Conservation (phyloP, 1,284 basidiomycete species). For the Cutaneotrichosporon cavernicola region DNA sequence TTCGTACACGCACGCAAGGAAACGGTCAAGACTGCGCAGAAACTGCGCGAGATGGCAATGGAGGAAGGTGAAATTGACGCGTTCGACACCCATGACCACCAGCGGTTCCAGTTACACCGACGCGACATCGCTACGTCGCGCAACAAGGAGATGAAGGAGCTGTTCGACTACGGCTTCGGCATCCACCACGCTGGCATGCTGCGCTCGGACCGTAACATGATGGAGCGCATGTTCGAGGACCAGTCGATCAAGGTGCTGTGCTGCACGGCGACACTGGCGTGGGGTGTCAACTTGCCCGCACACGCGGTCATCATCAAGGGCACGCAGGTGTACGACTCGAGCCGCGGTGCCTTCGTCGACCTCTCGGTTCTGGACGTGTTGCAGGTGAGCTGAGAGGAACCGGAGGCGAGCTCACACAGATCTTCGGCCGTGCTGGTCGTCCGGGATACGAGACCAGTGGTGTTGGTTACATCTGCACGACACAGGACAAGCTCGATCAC, state of each 20-base stretch:
- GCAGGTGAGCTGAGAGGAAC: constrained; percentile 57
- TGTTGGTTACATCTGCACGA: constrained; percentile 95
- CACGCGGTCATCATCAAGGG: constrained; percentile 99
- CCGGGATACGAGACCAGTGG: constrained; percentile 94
- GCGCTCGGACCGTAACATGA: constrained; percentile 87
- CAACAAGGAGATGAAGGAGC: constrained; percentile 95
- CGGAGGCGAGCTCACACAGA: constrained; percentile 50
- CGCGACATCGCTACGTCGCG: constrained; percentile 70
- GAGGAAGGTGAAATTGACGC: constrained; percentile 71
- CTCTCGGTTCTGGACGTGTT: constrained; percentile 93
- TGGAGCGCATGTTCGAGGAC: constrained; percentile 91
- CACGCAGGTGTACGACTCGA: constrained; percentile 91
- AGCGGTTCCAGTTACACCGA: constrained; percentile 72
- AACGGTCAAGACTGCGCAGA: constrained; percentile 88
- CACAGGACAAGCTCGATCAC: constrained; percentile 87
- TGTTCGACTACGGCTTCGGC: constrained; percentile 90
- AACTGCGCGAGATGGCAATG: constrained; percentile 77
- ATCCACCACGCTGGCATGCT: constrained; percentile 99
- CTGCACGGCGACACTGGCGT: constrained; percentile 97
- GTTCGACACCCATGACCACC: constrained; percentile 77
- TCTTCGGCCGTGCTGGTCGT: constrained; percentile 95
- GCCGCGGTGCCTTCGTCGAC: constrained; percentile 85
- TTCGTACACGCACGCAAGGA: constrained; percentile 99
- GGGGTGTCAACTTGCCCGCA: constrained; percentile 99
- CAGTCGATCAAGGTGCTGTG: constrained; percentile 91